Evolutionary conservation across 2,329 filamentous ascomycete genomes (phyloP), one percentile per base, ranked within the genome.

Genomic region (Paramyrothecium sp.): DNA sequence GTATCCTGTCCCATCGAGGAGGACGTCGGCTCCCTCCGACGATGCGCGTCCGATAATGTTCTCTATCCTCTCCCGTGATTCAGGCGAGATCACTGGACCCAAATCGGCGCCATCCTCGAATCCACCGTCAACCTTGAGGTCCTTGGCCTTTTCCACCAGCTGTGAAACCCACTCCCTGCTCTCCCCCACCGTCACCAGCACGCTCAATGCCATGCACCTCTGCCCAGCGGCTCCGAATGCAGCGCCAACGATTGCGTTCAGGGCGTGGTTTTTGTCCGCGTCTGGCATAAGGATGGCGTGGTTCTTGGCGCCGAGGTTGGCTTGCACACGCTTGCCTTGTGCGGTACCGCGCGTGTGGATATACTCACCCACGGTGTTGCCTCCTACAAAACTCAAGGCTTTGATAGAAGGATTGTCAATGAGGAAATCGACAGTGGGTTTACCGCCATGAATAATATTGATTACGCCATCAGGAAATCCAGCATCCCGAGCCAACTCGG

Each of bases 381-480:
- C 83, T 54, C 87, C 87, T 23, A 89, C 86, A 61, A 89, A 89
- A 71, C 81, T 85, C 63, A 89, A 82, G 51, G 87, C 87, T 78
- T 88, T 89, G 76, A 89, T 89, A 58, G 78, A 77, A 13, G 87
- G 86, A 70, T 86, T 86, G 63, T 89, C 86, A 58, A 89, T 78
- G 67, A 89, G 87, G 71, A 88, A 89, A 73, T 89, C 85, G 56
- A 89, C 86, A 2, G 87, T 86, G 72, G 81, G 84, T 54, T 84
- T 83, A 3, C 83, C 73, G 48, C 87, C 87, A 69, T 89, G 86
- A 51, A 89, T 78, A 63, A 89, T 81, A 75, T 89, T 89, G 71
- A 89, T 54, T 17, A 93, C 90, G 66, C 90, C 90, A 2, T 86
- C 80, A 54, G 90, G 90, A 77, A 93, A 91, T 46, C 90, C 90